Percentiles rank a stretch among this genome's conserved stretches.
These are phyloP conservation scores for Trichoderma harzianum DNA, from an alignment of 2,329 filamentous ascomycete species.

Conservation along the genomic window DNA sequence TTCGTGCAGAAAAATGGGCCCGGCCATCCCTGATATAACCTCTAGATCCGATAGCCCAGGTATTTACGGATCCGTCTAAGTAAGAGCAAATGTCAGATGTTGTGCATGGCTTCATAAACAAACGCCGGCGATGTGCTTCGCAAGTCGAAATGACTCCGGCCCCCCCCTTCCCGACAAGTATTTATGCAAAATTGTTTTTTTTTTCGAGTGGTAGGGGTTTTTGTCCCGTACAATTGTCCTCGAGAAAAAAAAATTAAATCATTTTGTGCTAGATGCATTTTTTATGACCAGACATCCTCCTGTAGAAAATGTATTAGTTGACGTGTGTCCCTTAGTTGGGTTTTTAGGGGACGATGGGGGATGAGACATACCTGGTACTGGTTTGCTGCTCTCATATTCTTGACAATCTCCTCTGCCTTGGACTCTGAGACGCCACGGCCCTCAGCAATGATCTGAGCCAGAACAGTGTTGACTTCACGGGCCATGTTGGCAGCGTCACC, in stretches of 20 bases:
- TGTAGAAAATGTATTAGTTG: slow-evolving; percentile 29
- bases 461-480: slow-evolving; percentile 82
- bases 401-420: slow-evolving; percentile 94
- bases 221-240: not conserved
- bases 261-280: not conserved
- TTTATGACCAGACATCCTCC: slow-evolving; percentile 71
- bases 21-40: not conserved
- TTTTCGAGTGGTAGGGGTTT: not conserved
- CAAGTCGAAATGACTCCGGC: not conserved
- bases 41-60: slow-evolving; percentile 5
- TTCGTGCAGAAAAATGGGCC: not conserved
- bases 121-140: slow-evolving; percentile 11
- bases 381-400: slow-evolving; percentile 91
- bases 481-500: slow-evolving; percentile 98
- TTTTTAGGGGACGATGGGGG: not conserved
- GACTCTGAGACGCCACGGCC: slow-evolving; percentile 76
- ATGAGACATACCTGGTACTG: slow-evolving; percentile 76
- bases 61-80: slow-evolving; percentile 5
- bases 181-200: not conserved
- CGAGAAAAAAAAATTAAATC: not conserved
- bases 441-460: slow-evolving; percentile 81
- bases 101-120: slow-evolving; percentile 8
- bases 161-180: not conserved
- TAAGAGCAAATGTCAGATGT: not conserved
- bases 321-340: not conserved